Evolutionary conservation across 768 basidiomycete genomes (phyloP).

Genomic region (Tephrocybe sp.): DNA sequence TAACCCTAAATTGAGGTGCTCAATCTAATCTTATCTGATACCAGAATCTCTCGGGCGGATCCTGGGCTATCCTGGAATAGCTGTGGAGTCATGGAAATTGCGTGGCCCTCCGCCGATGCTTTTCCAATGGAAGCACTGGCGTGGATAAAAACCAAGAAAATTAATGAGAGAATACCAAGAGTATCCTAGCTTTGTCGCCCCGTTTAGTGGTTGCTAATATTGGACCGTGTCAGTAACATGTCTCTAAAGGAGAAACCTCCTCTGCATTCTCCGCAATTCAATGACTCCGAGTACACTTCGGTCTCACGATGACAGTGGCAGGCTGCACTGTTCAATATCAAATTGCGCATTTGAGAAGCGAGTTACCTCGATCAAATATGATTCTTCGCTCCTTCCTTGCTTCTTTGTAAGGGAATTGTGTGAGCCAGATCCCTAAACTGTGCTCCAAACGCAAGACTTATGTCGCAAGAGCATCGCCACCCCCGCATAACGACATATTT

Average conservation of each 20-base stretch:
- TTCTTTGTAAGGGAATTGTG: neutral
- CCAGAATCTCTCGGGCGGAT: neutral
- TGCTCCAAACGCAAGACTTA: no score
- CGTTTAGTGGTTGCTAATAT: no score
- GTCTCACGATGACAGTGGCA: neutral
- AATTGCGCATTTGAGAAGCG: neutral
- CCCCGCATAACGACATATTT: neutral
- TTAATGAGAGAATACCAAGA: no score
- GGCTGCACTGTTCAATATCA: no score
- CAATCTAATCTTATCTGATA: slow-evolving; percentile 9
- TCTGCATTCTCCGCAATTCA: no score
- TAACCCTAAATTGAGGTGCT: slow-evolving; percentile 24
- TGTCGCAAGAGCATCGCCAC: slow-evolving; percentile 9
- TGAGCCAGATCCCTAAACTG: neutral
- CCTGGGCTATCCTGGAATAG: neutral
- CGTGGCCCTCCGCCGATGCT: no score
- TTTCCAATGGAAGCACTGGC: no score
- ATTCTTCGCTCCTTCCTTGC: neutral
- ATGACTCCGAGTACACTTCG: neutral
- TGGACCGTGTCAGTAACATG: no score
- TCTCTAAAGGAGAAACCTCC: no score
- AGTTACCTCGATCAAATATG: neutral
- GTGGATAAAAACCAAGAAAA: no score
- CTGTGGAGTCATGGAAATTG: no score
- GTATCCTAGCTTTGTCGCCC: no score